Percentiles rank a stretch among this genome's conserved stretches.
Evolutionary conservation across 2,329 filamentous ascomycete genomes (phyloP).

Genomic region (Drechslerella coelobrocha): DNA sequence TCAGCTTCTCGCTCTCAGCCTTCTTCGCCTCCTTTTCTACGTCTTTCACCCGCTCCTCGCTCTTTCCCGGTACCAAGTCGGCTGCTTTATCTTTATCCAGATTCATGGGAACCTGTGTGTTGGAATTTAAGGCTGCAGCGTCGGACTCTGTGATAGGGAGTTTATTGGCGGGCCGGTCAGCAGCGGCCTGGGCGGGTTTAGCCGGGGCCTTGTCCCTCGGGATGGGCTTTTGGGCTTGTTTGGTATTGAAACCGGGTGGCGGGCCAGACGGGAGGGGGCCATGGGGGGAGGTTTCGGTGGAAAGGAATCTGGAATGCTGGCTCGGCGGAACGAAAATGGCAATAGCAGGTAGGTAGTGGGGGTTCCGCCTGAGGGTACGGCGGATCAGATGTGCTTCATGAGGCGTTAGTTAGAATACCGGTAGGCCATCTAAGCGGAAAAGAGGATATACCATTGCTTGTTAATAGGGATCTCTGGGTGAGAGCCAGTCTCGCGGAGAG

Average conservation of each 20-base stretch:
- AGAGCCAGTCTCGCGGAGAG: slow-evolving; percentile 50
- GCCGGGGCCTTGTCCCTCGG: slow-evolving; percentile 63
- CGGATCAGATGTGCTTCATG: slow-evolving; percentile 37
- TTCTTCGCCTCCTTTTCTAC: slow-evolving; percentile 69
- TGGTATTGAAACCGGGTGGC: slow-evolving; percentile 88
- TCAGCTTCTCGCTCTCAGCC: slow-evolving; percentile 83
- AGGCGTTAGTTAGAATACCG: neutral
- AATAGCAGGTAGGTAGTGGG: slow-evolving; percentile 45
- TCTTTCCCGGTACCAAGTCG: slow-evolving; percentile 47
- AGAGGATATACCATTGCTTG: slow-evolving; percentile 31
- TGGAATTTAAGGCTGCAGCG: slow-evolving; percentile 9
- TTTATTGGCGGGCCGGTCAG: slow-evolving; percentile 56
- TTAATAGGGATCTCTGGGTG: slow-evolving; percentile 40
- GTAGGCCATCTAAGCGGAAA: neutral
- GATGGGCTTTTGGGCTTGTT: slow-evolving; percentile 85
- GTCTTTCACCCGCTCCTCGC: slow-evolving; percentile 55
- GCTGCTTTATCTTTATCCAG: slow-evolving; percentile 54
- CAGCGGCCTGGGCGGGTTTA: slow-evolving; percentile 56
- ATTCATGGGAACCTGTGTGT: slow-evolving; percentile 51
- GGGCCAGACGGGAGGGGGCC: slow-evolving; percentile 67
- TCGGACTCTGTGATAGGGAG: slow-evolving; percentile 56
- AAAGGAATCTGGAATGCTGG: slow-evolving; percentile 45
- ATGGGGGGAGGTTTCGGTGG: slow-evolving; percentile 67
- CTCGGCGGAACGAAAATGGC: slow-evolving; percentile 37
- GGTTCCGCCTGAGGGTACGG: slow-evolving; percentile 40